Percentiles rank a stretch among this genome's conserved stretches.
phyloP scores from a whole-genome alignment of 768 basidiomycete species.

The Paxillus ammoniavirescens region DNA sequence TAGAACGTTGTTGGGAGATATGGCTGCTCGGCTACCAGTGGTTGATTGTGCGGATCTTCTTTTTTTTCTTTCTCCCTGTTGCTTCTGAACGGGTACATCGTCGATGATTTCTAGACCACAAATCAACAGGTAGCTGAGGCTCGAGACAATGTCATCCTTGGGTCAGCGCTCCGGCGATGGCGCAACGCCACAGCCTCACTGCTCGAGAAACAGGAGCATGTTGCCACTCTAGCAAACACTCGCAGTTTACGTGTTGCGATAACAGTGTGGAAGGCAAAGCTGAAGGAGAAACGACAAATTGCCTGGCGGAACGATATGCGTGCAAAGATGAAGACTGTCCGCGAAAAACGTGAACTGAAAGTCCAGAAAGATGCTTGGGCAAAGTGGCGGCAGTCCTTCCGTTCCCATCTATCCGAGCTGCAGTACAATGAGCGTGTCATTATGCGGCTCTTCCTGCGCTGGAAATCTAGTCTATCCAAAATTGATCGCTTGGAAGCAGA shows the following conservation, averaged over 20 bases:
- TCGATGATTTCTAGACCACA: conserved; percentile 52
- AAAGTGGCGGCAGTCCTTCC: conserved; percentile 63
- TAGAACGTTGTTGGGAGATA: conserved; percentile 71
- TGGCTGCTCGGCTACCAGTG: conserved; percentile 73
- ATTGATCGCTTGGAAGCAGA: conserved; percentile 44
- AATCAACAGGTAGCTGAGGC: conserved; percentile 67
- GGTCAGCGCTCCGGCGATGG: conserved; percentile 62
- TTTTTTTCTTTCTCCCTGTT: conserved; percentile 2
- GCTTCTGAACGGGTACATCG: conserved; percentile 13
- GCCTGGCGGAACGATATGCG: conserved; percentile 74
- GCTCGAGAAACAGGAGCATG: conserved; percentile 40
- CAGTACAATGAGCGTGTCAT: conserved; percentile 47
- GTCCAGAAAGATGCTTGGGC: conserved; percentile 59
- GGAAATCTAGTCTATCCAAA: conserved; percentile 47
- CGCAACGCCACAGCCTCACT: conserved; percentile 38
- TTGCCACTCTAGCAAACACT: conserved; percentile 42
- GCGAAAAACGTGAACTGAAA: conserved; percentile 52
- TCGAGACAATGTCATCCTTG: conserved; percentile 62
- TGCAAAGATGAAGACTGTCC: conserved; percentile 59
- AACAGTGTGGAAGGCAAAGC: conserved; percentile 50
- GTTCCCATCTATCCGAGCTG: conserved; percentile 49
- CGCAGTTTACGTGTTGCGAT: conserved; percentile 45
- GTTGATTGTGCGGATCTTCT: conserved; percentile 58
- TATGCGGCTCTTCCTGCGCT: conserved; percentile 44
- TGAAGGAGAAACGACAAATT: conserved; percentile 53